A percentile compares a stretch with the other conserved stretches of the same genome.
These are phyloP conservation scores for Lactarius vividus DNA, from an alignment of 768 basidiomycete genomes.

Conservation along the genomic window DNA sequence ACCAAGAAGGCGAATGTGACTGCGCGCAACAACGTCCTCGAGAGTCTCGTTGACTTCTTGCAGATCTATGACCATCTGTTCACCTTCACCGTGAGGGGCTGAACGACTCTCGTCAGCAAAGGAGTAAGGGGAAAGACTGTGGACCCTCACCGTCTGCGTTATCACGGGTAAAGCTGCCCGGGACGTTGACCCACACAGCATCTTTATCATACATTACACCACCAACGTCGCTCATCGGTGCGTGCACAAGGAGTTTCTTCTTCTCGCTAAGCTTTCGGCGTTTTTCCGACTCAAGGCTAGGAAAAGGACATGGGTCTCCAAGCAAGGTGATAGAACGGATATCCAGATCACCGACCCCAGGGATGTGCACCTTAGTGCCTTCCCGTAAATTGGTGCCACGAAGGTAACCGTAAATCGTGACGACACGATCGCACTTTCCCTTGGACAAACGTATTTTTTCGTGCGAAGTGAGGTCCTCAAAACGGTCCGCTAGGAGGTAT, in stretches of 20 bases:
- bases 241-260: constrained; percentile 87
- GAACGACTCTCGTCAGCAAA: constrained; percentile 12
- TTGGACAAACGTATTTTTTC: constrained; percentile 73
- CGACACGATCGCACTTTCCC: constrained; percentile 89
- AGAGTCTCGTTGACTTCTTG: constrained; percentile 84
- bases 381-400: constrained; percentile 80
- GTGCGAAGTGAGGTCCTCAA: constrained; percentile 92
- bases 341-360: constrained; percentile 88
- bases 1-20: constrained; percentile 80
- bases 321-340: constrained; percentile 71
- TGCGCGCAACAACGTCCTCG: constrained; percentile 76
- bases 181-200: constrained; percentile 96
- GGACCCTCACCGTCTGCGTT: constrained; percentile 54
- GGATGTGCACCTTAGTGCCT: constrained; percentile 85
- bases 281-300: constrained; percentile 88
- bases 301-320: constrained; percentile 94
- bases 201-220: constrained; percentile 98
- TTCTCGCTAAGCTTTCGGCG: constrained; percentile 92
- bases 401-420: constrained; percentile 94
- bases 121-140: not conserved
- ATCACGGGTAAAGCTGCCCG: constrained; percentile 88
- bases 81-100: constrained; percentile 90
- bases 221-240: constrained; percentile 98
- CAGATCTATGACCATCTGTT: constrained; percentile 95
- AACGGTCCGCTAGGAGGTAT: constrained; percentile 89